A percentile compares a stretch with the other conserved stretches of the same genome.
Conservation (phyloP, 345 rosid genomes). For the Eutrema yunnanense region DNA sequence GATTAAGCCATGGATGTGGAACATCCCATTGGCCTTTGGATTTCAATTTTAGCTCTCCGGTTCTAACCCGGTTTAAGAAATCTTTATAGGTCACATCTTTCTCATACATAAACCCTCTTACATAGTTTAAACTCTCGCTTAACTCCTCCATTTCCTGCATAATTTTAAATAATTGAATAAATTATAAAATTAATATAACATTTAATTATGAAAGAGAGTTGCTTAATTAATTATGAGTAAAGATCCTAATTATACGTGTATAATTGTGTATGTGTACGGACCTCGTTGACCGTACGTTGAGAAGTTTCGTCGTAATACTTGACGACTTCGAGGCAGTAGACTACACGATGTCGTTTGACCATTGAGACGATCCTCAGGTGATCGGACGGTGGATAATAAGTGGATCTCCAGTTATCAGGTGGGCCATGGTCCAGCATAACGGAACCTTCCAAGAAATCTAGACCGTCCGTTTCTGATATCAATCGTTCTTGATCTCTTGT, state of each 20-base stretch:
- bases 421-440: slow-evolving; percentile 46
- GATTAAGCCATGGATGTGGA: slow-evolving; percentile 97
- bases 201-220: background rate
- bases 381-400: slow-evolving; percentile 54
- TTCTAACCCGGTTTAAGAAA: slow-evolving; percentile 66
- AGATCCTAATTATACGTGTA: background rate
- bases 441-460: slow-evolving; percentile 67
- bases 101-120: slow-evolving; percentile 34
- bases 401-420: slow-evolving; percentile 47
- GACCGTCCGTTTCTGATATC: slow-evolving; percentile 45
- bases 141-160: slow-evolving; percentile 41
- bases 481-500: slow-evolving; percentile 59
- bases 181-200: background rate
- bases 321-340: slow-evolving; percentile 69
- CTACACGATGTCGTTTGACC: slow-evolving; percentile 39
- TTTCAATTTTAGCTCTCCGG: slow-evolving; percentile 53
- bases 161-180: background rate
- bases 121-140: slow-evolving; percentile 29
- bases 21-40: slow-evolving; percentile 77
- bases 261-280: slow-evolving; percentile 20
- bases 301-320: slow-evolving; percentile 53
- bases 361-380: slow-evolving; percentile 46
- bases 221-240: background rate
- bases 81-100: slow-evolving; percentile 44
- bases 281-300: slow-evolving; percentile 39